Base-by-base conservation (phyloP, 176 grass and related monocot genomes). In the Avena eriantha region DNA sequence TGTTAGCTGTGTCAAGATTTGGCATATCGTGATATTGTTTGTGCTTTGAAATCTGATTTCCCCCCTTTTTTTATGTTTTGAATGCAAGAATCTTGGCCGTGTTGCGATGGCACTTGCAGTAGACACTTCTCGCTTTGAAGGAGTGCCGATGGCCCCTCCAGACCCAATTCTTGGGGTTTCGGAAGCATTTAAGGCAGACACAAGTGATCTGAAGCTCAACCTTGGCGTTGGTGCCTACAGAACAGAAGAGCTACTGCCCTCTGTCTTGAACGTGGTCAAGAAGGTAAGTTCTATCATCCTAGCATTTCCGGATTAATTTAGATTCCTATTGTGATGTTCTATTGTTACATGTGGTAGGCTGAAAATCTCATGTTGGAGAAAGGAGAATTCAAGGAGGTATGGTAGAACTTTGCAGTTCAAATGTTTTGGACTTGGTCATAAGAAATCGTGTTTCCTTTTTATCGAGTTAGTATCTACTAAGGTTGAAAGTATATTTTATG, bases 201-300 rank as follows among this genome's bases (percentile, higher is more conserved):
- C 78, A 69, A 99, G 63, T 83, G 92, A 99, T 21, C 77, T 86
- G 29, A 99, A 99, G 72, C 97, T 99, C 66, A 98, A 98, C 80
- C 97, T 98, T 60, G 90, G 97, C 19, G 94, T 98, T 66, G 94
- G 97, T 66, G 97, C 97, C n/a, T 98, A 94, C n/a, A 96, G 97
- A 85, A 97, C 95, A 69, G 92, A 97, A 89, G 92, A 95, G 74
- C 80, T 97, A 7, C 95, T 93, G 66, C 95, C 95, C 2, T 91
- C 92, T 74, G 95, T 97, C 34, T 83, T 99, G 31, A 94, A 96
- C 78, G 94, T 96, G 47, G 97, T 99, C 66, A 96, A 94, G 84
- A 99, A 99, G 92, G 97, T 96, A 79, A 82, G 77, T 11, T 53
- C 16, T 47, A 70, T 65, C 34, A 24, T 10, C 19, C 35, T 36